phyloP scores from a whole-genome alignment of 495 filamentous ascomycete species.

The Bacidia rubella region DNA sequence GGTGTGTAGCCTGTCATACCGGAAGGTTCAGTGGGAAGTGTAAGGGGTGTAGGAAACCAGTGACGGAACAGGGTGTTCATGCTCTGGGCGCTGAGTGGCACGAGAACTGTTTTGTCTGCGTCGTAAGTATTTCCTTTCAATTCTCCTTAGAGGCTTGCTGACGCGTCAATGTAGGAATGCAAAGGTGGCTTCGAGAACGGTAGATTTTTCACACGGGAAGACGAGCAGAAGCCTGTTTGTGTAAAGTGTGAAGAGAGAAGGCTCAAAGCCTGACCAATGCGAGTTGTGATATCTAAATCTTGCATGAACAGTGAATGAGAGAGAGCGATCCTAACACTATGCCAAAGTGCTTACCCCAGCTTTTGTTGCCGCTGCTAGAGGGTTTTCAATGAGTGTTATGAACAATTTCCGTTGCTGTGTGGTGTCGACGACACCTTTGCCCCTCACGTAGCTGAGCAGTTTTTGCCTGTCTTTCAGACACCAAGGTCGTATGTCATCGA shows the following conservation, averaged over 20 bases:
- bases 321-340: too few species aligned
- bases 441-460: too few species aligned
- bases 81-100: constrained; percentile 93
- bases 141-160: background rate
- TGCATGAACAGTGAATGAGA: background rate
- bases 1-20: constrained; percentile 89
- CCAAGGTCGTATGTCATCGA: background rate
- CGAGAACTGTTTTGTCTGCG: constrained; percentile 76
- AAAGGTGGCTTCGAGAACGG: constrained; percentile 48
- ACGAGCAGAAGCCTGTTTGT: constrained; percentile 46
- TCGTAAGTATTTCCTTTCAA: constrained; percentile 24
- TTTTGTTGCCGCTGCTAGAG: too few species aligned
- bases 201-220: constrained; percentile 48
- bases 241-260: constrained; percentile 50
- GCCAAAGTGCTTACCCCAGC: too few species aligned
- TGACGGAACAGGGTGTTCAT: constrained; percentile 72
- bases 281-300: background rate
- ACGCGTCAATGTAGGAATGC: constrained; percentile 37
- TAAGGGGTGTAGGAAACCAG: constrained; percentile 66
- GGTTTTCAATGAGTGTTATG: too few species aligned
- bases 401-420: too few species aligned
- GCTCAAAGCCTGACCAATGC: constrained; percentile 35
- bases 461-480: too few species aligned
- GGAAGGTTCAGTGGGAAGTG: constrained; percentile 83
- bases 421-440: too few species aligned